Conservation (phyloP, 2,329 filamentous ascomycete species). For the Aspergillus latus region DNA sequence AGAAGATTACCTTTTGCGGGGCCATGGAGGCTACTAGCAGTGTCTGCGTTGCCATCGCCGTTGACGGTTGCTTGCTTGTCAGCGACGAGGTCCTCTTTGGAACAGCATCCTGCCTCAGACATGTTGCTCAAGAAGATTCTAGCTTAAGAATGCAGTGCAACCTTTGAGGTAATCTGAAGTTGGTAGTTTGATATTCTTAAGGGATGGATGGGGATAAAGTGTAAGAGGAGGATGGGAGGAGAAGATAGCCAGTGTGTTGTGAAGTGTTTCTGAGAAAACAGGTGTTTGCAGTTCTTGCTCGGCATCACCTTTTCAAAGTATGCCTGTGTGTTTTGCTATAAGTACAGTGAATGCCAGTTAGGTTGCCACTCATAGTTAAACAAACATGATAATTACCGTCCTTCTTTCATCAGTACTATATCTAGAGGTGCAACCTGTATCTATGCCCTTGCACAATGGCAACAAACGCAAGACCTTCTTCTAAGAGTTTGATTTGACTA, state of each 20-base stretch:
- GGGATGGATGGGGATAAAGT: background rate
- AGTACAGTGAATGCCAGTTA: background rate
- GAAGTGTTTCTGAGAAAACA: conserved; percentile 6
- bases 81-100: background rate
- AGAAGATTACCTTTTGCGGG: background rate
- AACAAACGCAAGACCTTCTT: no score
- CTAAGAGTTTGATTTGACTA: no score
- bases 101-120: background rate
- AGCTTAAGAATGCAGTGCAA: background rate
- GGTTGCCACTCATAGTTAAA: background rate
- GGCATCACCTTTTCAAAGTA: background rate
- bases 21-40: background rate
- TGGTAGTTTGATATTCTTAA: background rate
- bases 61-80: background rate
- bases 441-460: no score
- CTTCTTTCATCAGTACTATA: no score
- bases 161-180: background rate
- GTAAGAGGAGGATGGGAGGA: background rate
- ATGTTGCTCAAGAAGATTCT: background rate
- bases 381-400: background rate
- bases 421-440: no score
- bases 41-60: background rate
- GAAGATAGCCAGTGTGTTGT: background rate
- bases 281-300: background rate
- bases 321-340: conserved; percentile 7